Base-by-base conservation (phyloP, 2,329 filamentous ascomycete species). In the Mariannaea elegans region DNA sequence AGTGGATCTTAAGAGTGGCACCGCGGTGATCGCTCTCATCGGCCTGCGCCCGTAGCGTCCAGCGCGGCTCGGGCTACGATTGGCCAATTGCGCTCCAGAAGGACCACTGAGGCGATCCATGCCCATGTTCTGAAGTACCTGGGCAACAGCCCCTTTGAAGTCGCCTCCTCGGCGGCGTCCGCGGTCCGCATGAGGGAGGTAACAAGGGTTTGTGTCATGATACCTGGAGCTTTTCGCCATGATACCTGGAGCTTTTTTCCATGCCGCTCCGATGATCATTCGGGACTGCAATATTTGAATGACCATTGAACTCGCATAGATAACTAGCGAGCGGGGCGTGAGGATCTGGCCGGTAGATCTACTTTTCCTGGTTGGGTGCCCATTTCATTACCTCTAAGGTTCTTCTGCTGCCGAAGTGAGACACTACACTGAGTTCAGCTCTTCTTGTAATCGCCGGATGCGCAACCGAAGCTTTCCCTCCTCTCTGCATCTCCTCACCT, bases 1-100 rank as follows among this genome's bases (percentile, higher is more conserved):
- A 2, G 41, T 38, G 47, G 49, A 13, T 18, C 36, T 27, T 14
- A 7, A 36, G 13, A 51, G 50, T 51, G 57, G 38, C 21, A 45
- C 45, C 51, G 57, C 57, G 57, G 57, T 46, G 29, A 31, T 16
- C 42, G 18, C 10, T 50, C 14, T 50, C n/a, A 60, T 13, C 32
- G 57, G 57, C 23, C 19, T 7, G 21, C 12, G 24, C 16, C 2
- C 34, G 14, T 36, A 13, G 45, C 50, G 18, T 34, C 9, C 56
- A 50, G 46, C 57, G 57, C 57, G 57, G 57, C 57, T 56, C 41
- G 32, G 4, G 14, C n/a, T 6, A 2, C 32, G 3, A 60, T 60
- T 60, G 57, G 57, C 19, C 12, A 4, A 4, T 5, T n/a, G 0
- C 7, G 6, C n/a, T 23, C 32, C 3, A 10, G 21, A 8, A 27